Conservation (phyloP, 1,139 yeast species). For the Blastobotrys illinoisensis region DNA sequence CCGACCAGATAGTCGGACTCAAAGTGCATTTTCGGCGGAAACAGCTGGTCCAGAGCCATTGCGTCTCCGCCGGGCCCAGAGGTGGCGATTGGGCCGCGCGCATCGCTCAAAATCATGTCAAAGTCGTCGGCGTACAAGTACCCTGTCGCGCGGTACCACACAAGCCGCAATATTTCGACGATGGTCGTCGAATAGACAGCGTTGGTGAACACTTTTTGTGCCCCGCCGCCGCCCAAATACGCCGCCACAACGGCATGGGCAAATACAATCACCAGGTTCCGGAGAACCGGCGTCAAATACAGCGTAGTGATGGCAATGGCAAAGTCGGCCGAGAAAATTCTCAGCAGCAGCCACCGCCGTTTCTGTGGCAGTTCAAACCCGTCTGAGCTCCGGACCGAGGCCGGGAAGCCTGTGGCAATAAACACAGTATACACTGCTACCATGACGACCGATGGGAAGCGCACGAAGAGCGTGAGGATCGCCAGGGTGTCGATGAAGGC, state of each 20-base stretch:
- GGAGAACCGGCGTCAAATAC: slow-evolving; percentile 23
- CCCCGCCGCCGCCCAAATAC: slow-evolving; percentile 31
- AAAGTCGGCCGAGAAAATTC: slow-evolving; percentile 4
- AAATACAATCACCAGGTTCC: slow-evolving; percentile 26
- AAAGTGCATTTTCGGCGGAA: not conserved
- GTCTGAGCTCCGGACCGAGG: not conserved
- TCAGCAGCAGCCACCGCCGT: not conserved
- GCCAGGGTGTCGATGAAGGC: slow-evolving; percentile 32
- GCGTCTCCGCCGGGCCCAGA: not conserved
- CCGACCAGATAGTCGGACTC: slow-evolving; percentile 3
- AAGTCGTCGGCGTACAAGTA: not conserved
- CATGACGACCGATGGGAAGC: slow-evolving; percentile 28
- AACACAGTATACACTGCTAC: slow-evolving; percentile 26
- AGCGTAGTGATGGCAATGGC: slow-evolving; percentile 23
- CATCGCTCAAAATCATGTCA: not conserved
- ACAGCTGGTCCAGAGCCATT: not conserved
- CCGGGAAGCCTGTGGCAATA: slow-evolving; percentile 15
- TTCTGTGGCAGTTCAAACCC: not conserved
- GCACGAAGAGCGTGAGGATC: slow-evolving; percentile 26
- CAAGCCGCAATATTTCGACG: not conserved
- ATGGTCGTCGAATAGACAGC: slow-evolving; percentile 32
- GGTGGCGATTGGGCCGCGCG: not conserved
- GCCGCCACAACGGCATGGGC: slow-evolving; percentile 35
- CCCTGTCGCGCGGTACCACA: not conserved
- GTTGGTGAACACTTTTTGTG: slow-evolving; percentile 23